Conservation (phyloP, 768 basidiomycete genomes). For the Termitomyces sp. region DNA sequence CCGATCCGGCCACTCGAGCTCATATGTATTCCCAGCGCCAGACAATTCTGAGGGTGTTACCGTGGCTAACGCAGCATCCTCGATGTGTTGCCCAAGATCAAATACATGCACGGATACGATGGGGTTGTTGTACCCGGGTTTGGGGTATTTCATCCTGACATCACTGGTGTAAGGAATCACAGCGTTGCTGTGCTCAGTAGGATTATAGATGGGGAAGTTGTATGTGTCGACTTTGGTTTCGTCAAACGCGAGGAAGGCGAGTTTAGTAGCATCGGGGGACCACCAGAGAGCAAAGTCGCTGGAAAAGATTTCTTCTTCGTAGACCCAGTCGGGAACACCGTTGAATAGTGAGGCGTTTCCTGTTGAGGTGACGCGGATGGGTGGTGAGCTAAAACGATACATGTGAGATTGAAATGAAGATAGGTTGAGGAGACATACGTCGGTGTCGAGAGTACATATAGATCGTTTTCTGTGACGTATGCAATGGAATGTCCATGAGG, state of each 20-base stretch:
- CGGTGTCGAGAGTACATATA: slow-evolving; percentile 75
- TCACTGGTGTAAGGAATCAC: slow-evolving; percentile 77
- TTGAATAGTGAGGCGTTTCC: slow-evolving; percentile 87
- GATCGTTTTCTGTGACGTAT: slow-evolving; percentile 80
- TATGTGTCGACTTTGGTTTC: slow-evolving; percentile 86
- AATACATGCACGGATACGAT: slow-evolving; percentile 80
- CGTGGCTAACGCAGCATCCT: slow-evolving; percentile 20
- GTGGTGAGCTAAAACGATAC: slow-evolving; percentile 26
- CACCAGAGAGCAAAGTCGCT: slow-evolving; percentile 82
- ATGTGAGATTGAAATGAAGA: background rate
- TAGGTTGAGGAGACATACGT: slow-evolving; percentile 35
- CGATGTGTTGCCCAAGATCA: slow-evolving; percentile 55
- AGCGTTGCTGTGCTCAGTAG: slow-evolving; percentile 58
- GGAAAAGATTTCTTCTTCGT: slow-evolving; percentile 87
- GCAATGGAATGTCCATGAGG: slow-evolving; percentile 82
- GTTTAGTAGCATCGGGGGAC: slow-evolving; percentile 68
- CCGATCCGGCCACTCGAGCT: slow-evolving; percentile 62
- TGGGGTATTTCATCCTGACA: slow-evolving; percentile 77
- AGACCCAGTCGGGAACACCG: slow-evolving; percentile 97
- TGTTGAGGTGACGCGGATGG: slow-evolving; percentile 74
- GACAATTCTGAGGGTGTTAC: slow-evolving; percentile 17
- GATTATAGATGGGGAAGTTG: slow-evolving; percentile 89
- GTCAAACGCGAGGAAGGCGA: slow-evolving; percentile 86
- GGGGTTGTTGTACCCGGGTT: slow-evolving; percentile 88
- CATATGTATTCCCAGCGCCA: slow-evolving; percentile 39